phyloP scores from a whole-genome alignment of 345 rosid genomes.

The Boechera divaricarpa region DNA sequence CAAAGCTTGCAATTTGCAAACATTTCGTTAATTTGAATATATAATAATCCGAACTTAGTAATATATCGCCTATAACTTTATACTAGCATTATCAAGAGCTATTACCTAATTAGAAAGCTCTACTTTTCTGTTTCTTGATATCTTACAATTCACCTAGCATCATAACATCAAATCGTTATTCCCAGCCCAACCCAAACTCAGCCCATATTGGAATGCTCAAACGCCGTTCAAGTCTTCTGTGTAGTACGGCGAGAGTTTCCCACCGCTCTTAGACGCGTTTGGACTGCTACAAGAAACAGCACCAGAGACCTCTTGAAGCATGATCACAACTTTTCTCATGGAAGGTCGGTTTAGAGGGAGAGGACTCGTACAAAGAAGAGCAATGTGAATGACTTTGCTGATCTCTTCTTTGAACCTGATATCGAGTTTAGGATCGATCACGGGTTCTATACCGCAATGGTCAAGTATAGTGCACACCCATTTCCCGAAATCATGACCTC shows the following conservation, averaged over 20 bases:
- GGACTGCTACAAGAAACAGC: slow-evolving; percentile 37
- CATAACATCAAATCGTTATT: not conserved
- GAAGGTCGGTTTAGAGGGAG: slow-evolving; percentile 88
- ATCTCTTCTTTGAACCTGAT: slow-evolving; percentile 59
- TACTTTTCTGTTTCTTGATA: slow-evolving; percentile 20
- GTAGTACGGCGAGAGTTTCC: slow-evolving; percentile 76
- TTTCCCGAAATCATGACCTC: slow-evolving; percentile 77
- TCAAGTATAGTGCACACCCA: slow-evolving; percentile 72
- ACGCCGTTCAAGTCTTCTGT: slow-evolving; percentile 53
- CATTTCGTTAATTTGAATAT: slow-evolving; percentile 2
- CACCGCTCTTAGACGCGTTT: slow-evolving; percentile 50
- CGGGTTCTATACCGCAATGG: slow-evolving; percentile 54
- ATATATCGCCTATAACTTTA: not conserved
- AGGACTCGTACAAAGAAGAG: slow-evolving; percentile 72
- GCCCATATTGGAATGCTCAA: slow-evolving; percentile 33
- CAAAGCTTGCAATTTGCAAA: slow-evolving; percentile 25
- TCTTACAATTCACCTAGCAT: slow-evolving; percentile 30
- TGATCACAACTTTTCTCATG: slow-evolving; percentile 86
- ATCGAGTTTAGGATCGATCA: slow-evolving; percentile 72
- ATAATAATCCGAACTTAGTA: slow-evolving; percentile 4
- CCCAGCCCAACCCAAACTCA: not conserved
- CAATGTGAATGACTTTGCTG: slow-evolving; percentile 65
- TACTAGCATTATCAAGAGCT: slow-evolving; percentile 8
- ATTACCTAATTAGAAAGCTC: slow-evolving; percentile 41
- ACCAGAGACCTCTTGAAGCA: slow-evolving; percentile 67